Evolutionary conservation across 306 rosid species (phyloP), one percentile per base, ranked within the genome.

Genomic region (Medicago arabica): DNA sequence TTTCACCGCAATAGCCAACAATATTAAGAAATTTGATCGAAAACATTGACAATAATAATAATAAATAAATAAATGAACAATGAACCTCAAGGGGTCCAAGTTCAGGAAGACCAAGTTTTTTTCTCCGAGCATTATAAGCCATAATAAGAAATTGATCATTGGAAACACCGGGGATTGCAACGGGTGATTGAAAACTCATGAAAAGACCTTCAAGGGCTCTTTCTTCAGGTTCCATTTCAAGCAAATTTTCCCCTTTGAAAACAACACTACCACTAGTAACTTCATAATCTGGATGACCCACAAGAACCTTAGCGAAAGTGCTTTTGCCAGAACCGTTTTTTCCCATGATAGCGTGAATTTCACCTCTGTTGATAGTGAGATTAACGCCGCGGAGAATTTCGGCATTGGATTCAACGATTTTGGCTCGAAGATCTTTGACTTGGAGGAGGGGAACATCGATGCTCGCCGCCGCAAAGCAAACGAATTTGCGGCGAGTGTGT

Each of bases 311-410:
- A 12, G 98, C 93, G 59, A 95, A 88, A 17, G 97, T 95, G 86
- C 97, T 92, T 79, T 95, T 95, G 41, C 98, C 97, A 3, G 97
- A 95, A 82, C 98, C 98, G 41, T 95, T 95, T 75, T 88, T 90
- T 8, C 98, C 97, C 98, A 95, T 95, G 82, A 95, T 84, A 8
- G 97, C 98, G 74, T 95, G 98, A 74, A 92, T 90, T 88, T 95
- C 98, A 21, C 98, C 97, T 73, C 88, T 86, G 80, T 89, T 84
- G 21, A 95, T 74, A 5, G 84, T 50, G 81, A 95, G 97, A 61
- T 92, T 87, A 39, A 95, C 96, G 41, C 97, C 97, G 60, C 75
- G 85, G 74, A 95, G 97, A 84, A 91, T 92, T 50, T 86, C 85
- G 34, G 78, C 79, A 53, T 81, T 82, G 38, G 93, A 81, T 63